Conservation (phyloP, 75 land plant species). For the Adiantum capillusveneris region DNA sequence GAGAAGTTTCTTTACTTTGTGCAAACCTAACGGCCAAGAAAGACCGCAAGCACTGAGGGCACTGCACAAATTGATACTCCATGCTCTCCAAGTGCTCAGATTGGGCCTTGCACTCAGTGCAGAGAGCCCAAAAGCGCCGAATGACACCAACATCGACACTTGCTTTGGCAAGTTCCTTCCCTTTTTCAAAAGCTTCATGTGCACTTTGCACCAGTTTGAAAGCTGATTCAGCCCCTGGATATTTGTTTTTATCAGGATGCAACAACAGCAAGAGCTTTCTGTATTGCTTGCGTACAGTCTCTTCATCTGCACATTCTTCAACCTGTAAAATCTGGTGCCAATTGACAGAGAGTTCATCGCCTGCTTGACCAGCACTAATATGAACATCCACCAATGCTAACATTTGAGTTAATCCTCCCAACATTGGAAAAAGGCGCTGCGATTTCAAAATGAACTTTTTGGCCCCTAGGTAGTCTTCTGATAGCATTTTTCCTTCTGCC, state of each 20-base stretch:
- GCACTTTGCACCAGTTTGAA: conserved; percentile 81
- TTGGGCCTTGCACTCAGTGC: conserved; percentile 46
- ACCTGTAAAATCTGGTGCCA: conserved; percentile 49
- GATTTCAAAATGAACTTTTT: conserved; percentile 67
- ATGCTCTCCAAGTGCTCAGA: conserved; percentile 44
- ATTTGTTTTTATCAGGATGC: conserved; percentile 88
- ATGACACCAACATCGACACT: conserved; percentile 7
- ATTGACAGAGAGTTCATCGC: conserved; percentile 10
- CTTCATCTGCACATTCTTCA: conserved; percentile 55
- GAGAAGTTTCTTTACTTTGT: no score
- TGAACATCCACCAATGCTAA: conserved; percentile 69
- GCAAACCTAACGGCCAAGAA: conserved; percentile 35
- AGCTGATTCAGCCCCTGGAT: conserved; percentile 84
- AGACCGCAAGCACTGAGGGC: conserved; percentile 49
- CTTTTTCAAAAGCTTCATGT: conserved; percentile 13
- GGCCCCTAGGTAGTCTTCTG: conserved; percentile 53
- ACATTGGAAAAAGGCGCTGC: conserved; percentile 49
- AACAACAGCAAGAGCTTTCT: conserved; percentile 68
- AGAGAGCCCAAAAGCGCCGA: conserved; percentile 68
- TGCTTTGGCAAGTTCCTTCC: neutral
- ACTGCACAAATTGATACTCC: conserved; percentile 36
- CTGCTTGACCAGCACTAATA: conserved; percentile 34
- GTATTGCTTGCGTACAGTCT: conserved; percentile 65
- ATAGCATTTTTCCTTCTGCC: conserved; percentile 59
- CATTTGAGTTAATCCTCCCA: conserved; percentile 73